Evolutionary conservation across 2,329 filamentous ascomycete species (phyloP).

Genomic region (Fusarium hostae): DNA sequence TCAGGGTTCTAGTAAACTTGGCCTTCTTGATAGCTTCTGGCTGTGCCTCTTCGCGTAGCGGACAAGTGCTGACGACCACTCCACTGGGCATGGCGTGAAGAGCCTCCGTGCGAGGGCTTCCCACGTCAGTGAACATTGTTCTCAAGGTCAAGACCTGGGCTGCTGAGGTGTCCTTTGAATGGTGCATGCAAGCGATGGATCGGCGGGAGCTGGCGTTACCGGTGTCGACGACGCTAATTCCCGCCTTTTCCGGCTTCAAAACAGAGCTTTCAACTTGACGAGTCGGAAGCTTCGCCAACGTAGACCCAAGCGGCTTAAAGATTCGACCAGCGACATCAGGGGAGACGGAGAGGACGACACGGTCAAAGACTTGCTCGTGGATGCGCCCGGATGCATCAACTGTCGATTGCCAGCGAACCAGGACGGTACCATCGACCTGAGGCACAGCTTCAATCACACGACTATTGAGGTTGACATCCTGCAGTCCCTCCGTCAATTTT

Average conservation of each 20-base stretch:
- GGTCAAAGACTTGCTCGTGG: slow-evolving; percentile 58
- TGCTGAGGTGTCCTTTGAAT: slow-evolving; percentile 36
- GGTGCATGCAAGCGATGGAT: slow-evolving; percentile 43
- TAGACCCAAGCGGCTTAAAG: slow-evolving; percentile 55
- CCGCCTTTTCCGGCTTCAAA: slow-evolving; percentile 30
- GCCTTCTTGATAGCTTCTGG: slow-evolving; percentile 56
- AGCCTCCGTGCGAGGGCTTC: slow-evolving; percentile 57
- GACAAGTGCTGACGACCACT: slow-evolving; percentile 64
- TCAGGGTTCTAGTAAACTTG: slow-evolving; percentile 63
- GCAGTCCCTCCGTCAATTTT: slow-evolving; percentile 54
- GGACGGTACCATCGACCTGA: slow-evolving; percentile 18
- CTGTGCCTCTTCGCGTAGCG: slow-evolving; percentile 53
- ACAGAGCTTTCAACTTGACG: slow-evolving; percentile 61
- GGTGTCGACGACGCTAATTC: slow-evolving; percentile 11
- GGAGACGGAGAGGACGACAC: slow-evolving; percentile 64
- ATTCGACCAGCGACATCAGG: slow-evolving; percentile 63
- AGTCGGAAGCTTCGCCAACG: slow-evolving; percentile 59
- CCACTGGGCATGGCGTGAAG: slow-evolving; percentile 63
- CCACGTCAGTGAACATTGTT: slow-evolving; percentile 47
- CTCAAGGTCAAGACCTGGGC: slow-evolving; percentile 51
- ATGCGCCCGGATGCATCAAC: slow-evolving; percentile 15
- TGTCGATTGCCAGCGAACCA: slow-evolving; percentile 51
- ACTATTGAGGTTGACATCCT: slow-evolving; percentile 53
- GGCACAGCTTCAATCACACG: slow-evolving; percentile 52
- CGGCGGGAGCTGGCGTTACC: background rate